These are phyloP conservation scores for Solanum arcanum DNA, from an alignment of 257 asterid species.

Conservation along the genomic window DNA sequence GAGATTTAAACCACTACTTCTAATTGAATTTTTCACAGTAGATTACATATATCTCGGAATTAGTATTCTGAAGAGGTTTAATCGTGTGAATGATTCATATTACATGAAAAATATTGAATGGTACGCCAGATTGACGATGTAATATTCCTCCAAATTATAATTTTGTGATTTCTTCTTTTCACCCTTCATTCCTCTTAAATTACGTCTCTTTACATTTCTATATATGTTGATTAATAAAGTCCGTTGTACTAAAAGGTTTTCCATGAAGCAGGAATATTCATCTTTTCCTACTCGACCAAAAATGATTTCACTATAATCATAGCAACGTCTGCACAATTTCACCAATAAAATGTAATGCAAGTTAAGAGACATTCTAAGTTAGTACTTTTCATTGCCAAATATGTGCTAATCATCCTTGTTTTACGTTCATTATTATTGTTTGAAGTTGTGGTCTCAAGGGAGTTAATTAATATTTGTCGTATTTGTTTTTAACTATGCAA, in stretches of 20 bases:
- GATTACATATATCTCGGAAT: background rate
- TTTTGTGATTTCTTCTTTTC: background rate
- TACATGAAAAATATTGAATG: background rate
- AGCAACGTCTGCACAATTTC: background rate
- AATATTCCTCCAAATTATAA: background rate
- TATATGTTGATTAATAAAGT: background rate
- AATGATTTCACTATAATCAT: background rate
- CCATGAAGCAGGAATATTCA: background rate
- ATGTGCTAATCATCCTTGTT: background rate
- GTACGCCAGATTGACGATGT: background rate
- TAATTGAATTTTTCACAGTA: background rate
- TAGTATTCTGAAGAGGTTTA: background rate
- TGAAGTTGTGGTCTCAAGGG: background rate
- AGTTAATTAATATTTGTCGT: background rate
- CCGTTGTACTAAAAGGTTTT: background rate
- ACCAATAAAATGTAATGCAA: background rate
- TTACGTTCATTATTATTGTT: background rate
- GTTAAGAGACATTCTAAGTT: background rate
- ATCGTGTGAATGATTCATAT: background rate
- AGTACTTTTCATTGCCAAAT: background rate
- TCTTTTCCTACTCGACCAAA: background rate
- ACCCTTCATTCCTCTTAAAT: background rate
- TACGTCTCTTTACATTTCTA: background rate
- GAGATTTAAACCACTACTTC: background rate
- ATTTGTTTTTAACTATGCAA: background rate